Evolutionary conservation across 2,329 filamentous ascomycete species (phyloP).

Genomic region (Hypomyces perniciosus): DNA sequence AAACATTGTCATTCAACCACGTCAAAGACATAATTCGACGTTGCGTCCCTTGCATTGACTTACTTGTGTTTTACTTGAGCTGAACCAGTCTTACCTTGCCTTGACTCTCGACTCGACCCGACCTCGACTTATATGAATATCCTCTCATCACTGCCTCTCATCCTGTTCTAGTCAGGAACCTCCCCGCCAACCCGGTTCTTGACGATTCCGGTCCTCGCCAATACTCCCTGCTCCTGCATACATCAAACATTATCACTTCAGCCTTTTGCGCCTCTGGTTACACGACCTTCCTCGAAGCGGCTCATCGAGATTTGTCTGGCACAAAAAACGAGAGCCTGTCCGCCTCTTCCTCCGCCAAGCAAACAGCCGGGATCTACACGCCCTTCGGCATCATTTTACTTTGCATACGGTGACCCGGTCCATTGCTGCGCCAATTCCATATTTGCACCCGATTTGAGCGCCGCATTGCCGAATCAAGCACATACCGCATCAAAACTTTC

Average conservation of each 20-base stretch:
- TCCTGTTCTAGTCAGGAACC: not conserved
- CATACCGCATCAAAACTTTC: no score
- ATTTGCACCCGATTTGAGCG: no score
- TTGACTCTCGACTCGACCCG: not conserved
- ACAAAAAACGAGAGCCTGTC: not conserved
- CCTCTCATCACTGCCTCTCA: not conserved
- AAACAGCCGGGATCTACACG: not conserved
- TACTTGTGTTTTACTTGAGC: not conserved
- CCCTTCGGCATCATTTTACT: not conserved
- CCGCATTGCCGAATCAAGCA: no score
- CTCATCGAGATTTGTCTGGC: not conserved
- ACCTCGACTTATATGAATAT: not conserved
- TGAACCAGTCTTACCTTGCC: not conserved
- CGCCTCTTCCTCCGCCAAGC: not conserved
- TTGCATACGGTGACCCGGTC: not conserved
- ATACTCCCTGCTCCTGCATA: not conserved
- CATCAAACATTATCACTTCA: not conserved
- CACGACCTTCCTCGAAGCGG: slow-evolving; percentile 1
- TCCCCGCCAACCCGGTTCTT: not conserved
- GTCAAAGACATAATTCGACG: not conserved
- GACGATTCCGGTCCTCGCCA: not conserved
- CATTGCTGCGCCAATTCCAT: not conserved
- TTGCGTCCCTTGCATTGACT: not conserved
- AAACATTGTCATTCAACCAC: not conserved
- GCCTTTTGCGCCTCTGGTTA: not conserved